Evolutionary conservation across 805 yeast species (phyloP).

Genomic region (Saturnispora sekii): DNA sequence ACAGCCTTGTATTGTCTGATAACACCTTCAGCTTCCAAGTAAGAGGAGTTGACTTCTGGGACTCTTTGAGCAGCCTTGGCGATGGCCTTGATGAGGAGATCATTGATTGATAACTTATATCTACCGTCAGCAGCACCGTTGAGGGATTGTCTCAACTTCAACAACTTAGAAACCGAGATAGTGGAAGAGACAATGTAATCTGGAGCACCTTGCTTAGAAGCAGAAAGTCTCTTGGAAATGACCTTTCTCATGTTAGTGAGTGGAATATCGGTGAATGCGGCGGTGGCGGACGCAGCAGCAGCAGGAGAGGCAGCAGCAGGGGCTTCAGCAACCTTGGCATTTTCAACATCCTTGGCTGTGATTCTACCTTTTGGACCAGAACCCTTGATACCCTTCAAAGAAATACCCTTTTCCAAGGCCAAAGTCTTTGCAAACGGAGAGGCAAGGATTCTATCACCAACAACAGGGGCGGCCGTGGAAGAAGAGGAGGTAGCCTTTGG

Average conservation of each 20-base stretch:
- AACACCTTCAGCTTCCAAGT: conserved; percentile 82
- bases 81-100: conserved; percentile 87
- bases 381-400: conserved; percentile 78
- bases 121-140: conserved; percentile 78
- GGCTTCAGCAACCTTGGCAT: conserved; percentile 35
- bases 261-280: conserved; percentile 72
- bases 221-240: conserved; percentile 78
- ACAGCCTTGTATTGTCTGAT: conserved; percentile 87
- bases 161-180: conserved; percentile 78
- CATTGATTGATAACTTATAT: conserved; percentile 89
- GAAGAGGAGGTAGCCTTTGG: conserved; percentile 22
- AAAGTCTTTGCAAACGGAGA: conserved; percentile 91
- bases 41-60: conserved; percentile 89
- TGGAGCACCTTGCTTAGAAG: conserved; percentile 82
- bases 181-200: conserved; percentile 85
- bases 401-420: conserved; percentile 86
- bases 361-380: conserved; percentile 95
- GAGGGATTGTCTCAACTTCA: conserved; percentile 84
- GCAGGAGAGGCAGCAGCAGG: conserved; percentile 35
- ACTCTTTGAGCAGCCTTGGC: conserved; percentile 84
- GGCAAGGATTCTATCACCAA: conserved; percentile 70
- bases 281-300: conserved; percentile 40
- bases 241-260: conserved; percentile 88
- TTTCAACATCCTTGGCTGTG: conserved; percentile 82
- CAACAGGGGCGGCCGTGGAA: conserved; percentile 31